Evolutionary conservation across 225 moss, liverwort and hornwort species (phyloP).

Genomic region (Sphagnum tenellum): DNA sequence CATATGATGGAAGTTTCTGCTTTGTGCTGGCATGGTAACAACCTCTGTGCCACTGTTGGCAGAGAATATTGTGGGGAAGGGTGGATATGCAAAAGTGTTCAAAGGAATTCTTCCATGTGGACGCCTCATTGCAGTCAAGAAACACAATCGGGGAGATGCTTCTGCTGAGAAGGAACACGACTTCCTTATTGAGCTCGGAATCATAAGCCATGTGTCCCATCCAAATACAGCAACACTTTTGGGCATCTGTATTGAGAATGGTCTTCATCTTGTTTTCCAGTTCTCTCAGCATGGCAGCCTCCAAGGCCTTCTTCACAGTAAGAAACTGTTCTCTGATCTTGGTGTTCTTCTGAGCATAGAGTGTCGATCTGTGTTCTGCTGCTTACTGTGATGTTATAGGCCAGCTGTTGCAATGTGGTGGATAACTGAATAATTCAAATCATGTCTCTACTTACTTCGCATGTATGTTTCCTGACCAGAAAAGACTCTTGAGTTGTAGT

Average conservation of each 20-base stretch:
- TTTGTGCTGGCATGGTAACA: background rate
- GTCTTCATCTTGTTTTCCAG: slow-evolving; percentile 85
- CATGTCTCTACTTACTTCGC: too few species aligned
- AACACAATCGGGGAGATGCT: slow-evolving; percentile 73
- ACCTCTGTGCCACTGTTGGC: slow-evolving; percentile 12
- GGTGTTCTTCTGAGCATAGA: too few species aligned
- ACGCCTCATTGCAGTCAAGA: slow-evolving; percentile 82
- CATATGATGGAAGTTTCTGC: background rate
- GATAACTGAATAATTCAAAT: too few species aligned
- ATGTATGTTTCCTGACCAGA: too few species aligned
- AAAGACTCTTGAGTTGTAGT: too few species aligned
- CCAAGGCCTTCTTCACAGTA: slow-evolving; percentile 74
- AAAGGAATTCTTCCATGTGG: slow-evolving; percentile 55
- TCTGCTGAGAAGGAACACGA: slow-evolving; percentile 76
- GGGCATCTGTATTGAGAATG: slow-evolving; percentile 91
- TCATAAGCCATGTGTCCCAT: slow-evolving; percentile 85
- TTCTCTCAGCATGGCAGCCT: slow-evolving; percentile 85
- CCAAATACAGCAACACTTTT: slow-evolving; percentile 70
- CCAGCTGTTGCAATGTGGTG: too few species aligned
- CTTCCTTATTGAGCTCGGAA: slow-evolving; percentile 84
- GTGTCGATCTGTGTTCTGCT: too few species aligned
- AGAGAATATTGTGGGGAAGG: slow-evolving; percentile 87
- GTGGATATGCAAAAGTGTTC: slow-evolving; percentile 89
- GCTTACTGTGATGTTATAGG: too few species aligned
- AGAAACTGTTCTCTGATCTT: slow-evolving; percentile 1